Evolutionary conservation across 345 rosid species (phyloP), one percentile per base, ranked within the genome.

Genomic region (Lepidium didymum): DNA sequence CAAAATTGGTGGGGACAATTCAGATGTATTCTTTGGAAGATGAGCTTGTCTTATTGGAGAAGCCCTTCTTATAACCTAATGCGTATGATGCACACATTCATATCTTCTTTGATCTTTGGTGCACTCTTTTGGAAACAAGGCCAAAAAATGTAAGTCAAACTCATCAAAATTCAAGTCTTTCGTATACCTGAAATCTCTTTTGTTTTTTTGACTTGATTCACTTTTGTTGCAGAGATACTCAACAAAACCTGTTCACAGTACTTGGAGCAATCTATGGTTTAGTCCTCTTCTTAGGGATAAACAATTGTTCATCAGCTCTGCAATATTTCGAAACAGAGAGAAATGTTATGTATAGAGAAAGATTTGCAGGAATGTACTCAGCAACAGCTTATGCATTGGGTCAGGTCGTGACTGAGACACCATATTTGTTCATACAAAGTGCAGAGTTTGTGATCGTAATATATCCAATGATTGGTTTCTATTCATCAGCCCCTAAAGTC

Each of bases 361-460:
- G 83, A 68, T 92, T 86, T 68, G 96, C 95, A 1, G 96, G 96
- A 47, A 92, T 83, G 96, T 89, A 87, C 80, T 85, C 96, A 7
- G 68, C 89, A 0, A 80, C 84, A 74, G 82, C 89, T 42, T 87
- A 78, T 55, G 84, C 98, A 10, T 67, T 86, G 55, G 89, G 90
- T 27, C 96, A 85, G 88, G 92, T 89, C 37, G 64, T 79, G 18
- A 73, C 82, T 13, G 98, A 89, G 84, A 62, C 86, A 53, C 98
- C 96, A 1, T 92, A 89, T 47, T 12, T 86, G 58, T 47, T 87
- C 13, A 44, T 63, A 31, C 88, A 84, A 53, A 67, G 83, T 3
- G 66, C 67, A 2, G 68, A 71, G 16, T 87, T 72, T 43, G 75
- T 78, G 64, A 70, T 72, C 49, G 31, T 89, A 56, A 68, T 88